Evolutionary conservation across 192 early-diverging fungal genomes (phyloP).

Genomic region (Phycomyces blakesleeanus): DNA sequence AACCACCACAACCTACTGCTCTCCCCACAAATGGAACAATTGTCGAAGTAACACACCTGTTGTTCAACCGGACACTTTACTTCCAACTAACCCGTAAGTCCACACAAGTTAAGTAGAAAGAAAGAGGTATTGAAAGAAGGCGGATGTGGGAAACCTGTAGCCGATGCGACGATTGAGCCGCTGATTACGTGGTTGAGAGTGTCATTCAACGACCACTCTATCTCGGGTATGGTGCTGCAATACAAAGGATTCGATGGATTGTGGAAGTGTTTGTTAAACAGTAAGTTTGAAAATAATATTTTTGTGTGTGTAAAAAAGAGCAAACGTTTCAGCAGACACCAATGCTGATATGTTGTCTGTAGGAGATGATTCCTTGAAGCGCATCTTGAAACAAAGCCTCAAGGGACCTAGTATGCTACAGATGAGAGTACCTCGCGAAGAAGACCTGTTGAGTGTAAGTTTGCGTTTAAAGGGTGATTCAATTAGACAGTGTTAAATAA

Average conservation of each 20-base stretch:
- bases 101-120: neutral
- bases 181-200: slow-evolving; percentile 33
- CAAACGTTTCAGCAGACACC: no score
- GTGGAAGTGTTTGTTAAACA: slow-evolving; percentile 39
- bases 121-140: neutral
- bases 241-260: slow-evolving; percentile 38
- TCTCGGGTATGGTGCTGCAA: slow-evolving; percentile 39
- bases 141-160: neutral
- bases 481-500: neutral
- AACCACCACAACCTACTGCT: neutral
- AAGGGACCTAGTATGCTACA: slow-evolving; percentile 30
- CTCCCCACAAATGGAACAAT: slow-evolving; percentile 21
- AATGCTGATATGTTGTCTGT: no score
- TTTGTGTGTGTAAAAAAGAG: no score
- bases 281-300: slow-evolving; percentile 33
- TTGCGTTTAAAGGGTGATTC: neutral
- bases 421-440: slow-evolving; percentile 35
- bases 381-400: slow-evolving; percentile 31
- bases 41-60: slow-evolving; percentile 31
- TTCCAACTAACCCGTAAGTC: slow-evolving; percentile 34
- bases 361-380: slow-evolving; percentile 39
- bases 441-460: slow-evolving; percentile 38
- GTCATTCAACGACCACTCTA: slow-evolving; percentile 32
- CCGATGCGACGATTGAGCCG: slow-evolving; percentile 38
- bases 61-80: slow-evolving; percentile 27